Conservation (phyloP, 2,329 filamentous ascomycete genomes). For the Emergomyces africanus region DNA sequence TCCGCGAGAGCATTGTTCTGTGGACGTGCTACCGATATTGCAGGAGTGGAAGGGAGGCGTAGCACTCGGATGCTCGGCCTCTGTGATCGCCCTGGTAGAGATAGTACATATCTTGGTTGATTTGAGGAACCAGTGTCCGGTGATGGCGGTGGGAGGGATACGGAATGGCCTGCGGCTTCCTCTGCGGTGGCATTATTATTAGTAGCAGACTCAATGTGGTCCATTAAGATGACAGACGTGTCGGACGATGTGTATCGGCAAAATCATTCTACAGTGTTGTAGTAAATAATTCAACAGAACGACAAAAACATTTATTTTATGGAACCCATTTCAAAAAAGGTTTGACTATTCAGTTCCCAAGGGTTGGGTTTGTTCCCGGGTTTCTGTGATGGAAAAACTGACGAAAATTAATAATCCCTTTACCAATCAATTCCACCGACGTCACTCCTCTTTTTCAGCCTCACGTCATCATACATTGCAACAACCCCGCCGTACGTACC, state of each 20-base stretch:
- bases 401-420: too few species aligned
- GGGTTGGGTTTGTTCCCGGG: background rate
- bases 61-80: conserved; percentile 13
- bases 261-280: background rate
- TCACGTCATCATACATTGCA: background rate
- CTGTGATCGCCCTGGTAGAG: conserved; percentile 1
- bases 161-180: background rate
- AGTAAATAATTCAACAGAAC: background rate
- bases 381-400: background rate
- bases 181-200: background rate
- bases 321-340: background rate
- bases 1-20: conserved; percentile 3
- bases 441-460: background rate
- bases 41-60: conserved; percentile 8
- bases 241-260: background rate
- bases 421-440: too few species aligned
- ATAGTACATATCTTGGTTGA: background rate
- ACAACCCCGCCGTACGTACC: too few species aligned
- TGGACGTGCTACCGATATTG: conserved; percentile 9
- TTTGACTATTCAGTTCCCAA: background rate
- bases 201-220: conserved; percentile 24
- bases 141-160: background rate
- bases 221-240: conserved; percentile 16
- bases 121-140: background rate
- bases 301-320: background rate